Base-by-base conservation (phyloP, 1,139 yeast genomes). In the Pichia cactophila region DNA sequence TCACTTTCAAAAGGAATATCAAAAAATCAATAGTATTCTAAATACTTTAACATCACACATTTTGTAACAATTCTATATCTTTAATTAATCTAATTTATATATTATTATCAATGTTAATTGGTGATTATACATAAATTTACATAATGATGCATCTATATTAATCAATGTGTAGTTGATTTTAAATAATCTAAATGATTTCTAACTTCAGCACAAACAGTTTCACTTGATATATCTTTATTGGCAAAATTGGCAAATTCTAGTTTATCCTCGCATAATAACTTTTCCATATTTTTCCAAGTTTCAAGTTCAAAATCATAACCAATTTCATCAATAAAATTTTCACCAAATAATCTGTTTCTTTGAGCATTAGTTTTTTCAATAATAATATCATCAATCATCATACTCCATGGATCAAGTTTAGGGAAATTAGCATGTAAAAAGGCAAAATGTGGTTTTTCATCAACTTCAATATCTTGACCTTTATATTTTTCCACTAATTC, bases 231-330 rank as follows among this genome's bases (percentile, higher is more conserved):
- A 2, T 49, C 53, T 56, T 78, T 72, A 28, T 74, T 71, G 39
- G 70, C 66, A 60, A 78, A 80, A 16, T 69, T 67, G 12, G 69
- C 69, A 20, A 80, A 67, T 36, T 72, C 66, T 45, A 79, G 62
- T 43, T 73, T 69, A 54, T 74, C 61, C 43, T 80, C 81, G 62
- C 89, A 83, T 20, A 81, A 67, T 47, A 80, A 68, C 58, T 73
- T 72, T 48, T 73, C 68, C 82, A 80, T 78, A 50, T 77, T 75
- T 48, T 70, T 65, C 86, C 87, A 83, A 59, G 79, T 81, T 11
- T 71, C 70, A 41, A 74, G 64, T 61, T 83, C 89, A 54, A 81
- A 75, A 61, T 83, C 89, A 55, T 73, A 74, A 0, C 80, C 80
- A 2, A 75, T 70, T 41, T 74, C 68, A 47, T 69, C 65, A 42